phyloP scores from a whole-genome alignment of 768 basidiomycete species.

The Boletus edulis region DNA sequence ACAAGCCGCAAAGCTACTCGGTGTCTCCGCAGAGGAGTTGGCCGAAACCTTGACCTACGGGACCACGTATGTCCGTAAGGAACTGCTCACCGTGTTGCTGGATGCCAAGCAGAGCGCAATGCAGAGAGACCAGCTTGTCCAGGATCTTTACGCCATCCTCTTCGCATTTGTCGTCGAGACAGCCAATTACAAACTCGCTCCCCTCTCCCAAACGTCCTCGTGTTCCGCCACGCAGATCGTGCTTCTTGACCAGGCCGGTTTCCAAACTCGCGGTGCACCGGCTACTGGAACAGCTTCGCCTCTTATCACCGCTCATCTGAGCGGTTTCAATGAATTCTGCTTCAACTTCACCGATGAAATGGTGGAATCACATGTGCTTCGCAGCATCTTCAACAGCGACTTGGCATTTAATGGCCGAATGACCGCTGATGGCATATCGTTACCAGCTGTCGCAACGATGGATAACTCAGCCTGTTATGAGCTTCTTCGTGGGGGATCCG shows the following conservation, averaged over 20 bases:
- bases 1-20: conserved; percentile 48
- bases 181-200: conserved; percentile 55
- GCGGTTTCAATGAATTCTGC: conserved; percentile 60
- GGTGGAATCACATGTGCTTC: conserved; percentile 55
- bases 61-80: conserved; percentile 57
- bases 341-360: conserved; percentile 61
- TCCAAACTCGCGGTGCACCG: conserved; percentile 49
- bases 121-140: conserved; percentile 54
- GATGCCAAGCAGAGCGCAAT: conserved; percentile 47
- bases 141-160: conserved; percentile 61
- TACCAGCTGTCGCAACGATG: conserved; percentile 47
- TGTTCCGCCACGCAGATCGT: conserved; percentile 47
- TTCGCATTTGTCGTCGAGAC: conserved; percentile 65
- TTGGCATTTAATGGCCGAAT: conserved; percentile 44
- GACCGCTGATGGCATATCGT: conserved; percentile 49
- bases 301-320: conserved; percentile 53
- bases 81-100: conserved; percentile 56
- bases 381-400: conserved; percentile 50
- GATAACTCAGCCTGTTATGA: conserved; percentile 57
- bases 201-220: conserved; percentile 39
- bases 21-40: conserved; percentile 52
- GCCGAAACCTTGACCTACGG: conserved; percentile 53
- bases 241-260: conserved; percentile 56
- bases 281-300: conserved; percentile 43
- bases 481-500: conserved; percentile 52